A percentile compares a stretch with the other conserved stretches of the same genome.
Conservation (phyloP, 129 eudicot species). For the Flaveria ramosissima region DNA sequence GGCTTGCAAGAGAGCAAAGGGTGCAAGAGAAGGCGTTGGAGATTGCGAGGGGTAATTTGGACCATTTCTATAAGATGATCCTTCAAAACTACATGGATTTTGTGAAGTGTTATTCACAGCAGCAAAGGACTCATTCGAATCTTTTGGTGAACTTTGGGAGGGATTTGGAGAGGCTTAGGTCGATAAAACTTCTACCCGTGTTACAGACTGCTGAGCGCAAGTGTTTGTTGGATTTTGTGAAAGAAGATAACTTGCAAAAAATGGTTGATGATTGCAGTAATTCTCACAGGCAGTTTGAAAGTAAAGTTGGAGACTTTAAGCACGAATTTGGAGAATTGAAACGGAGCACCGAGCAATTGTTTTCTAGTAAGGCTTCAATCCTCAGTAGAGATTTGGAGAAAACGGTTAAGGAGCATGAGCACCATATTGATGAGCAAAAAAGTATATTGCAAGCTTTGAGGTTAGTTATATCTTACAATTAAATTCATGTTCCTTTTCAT, state of each 20-base stretch:
- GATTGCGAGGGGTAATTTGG: slow-evolving; percentile 87
- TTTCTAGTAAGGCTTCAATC: slow-evolving; percentile 70
- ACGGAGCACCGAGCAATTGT: slow-evolving; percentile 63
- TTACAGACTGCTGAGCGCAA: slow-evolving; percentile 66
- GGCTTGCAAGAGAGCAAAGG: slow-evolving; percentile 70
- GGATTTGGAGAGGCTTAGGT: slow-evolving; percentile 70
- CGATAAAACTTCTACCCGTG: slow-evolving; percentile 59
- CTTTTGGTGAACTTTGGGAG: slow-evolving; percentile 64
- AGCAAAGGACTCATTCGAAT: slow-evolving; percentile 64
- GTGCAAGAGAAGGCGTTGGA: slow-evolving; percentile 97
- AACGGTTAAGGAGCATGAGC: slow-evolving; percentile 66
- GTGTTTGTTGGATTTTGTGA: slow-evolving; percentile 82
- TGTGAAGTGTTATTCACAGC: slow-evolving; percentile 68
- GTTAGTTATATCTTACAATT: slow-evolving; percentile 34
- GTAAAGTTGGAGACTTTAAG: slow-evolving; percentile 87
- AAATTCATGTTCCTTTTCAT: slow-evolving; percentile 19
- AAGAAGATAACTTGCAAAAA: slow-evolving; percentile 77
- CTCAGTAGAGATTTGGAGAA: slow-evolving; percentile 61
- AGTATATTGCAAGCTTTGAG: slow-evolving; percentile 91
- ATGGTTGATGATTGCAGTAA: slow-evolving; percentile 73
- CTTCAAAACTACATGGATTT: slow-evolving; percentile 76
- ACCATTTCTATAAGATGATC: slow-evolving; percentile 74
- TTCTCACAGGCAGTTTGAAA: slow-evolving; percentile 89
- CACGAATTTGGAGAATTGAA: slow-evolving; percentile 86
- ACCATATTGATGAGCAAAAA: slow-evolving; percentile 67